These are phyloP conservation scores for Yamadazyma trypodendri DNA, from an alignment of 1,139 yeast genomes.

Conservation along the genomic window DNA sequence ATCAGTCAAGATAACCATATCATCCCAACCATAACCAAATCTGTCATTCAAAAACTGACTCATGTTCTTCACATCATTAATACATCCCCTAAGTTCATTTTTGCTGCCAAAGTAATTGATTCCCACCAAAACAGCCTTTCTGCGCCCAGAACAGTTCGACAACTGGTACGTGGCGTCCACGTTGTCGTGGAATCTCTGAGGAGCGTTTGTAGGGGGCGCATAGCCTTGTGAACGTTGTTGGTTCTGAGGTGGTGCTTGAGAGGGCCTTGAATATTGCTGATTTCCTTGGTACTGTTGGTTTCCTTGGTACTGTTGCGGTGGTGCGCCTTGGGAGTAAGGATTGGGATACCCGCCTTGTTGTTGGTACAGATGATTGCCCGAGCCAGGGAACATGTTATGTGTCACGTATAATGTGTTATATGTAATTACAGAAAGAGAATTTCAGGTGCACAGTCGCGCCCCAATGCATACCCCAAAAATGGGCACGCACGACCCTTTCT, in stretches of 20 bases:
- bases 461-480: too few species aligned
- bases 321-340: slow-evolving; percentile 6
- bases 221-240: slow-evolving; percentile 10
- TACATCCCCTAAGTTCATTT: slow-evolving; percentile 78
- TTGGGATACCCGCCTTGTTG: neutral
- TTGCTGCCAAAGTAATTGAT: slow-evolving; percentile 80
- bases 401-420: too few species aligned
- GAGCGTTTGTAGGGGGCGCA: slow-evolving; percentile 28
- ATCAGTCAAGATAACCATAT: slow-evolving; percentile 83
- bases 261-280: slow-evolving; percentile 11
- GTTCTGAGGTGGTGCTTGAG: slow-evolving; percentile 10
- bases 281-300: slow-evolving; percentile 11
- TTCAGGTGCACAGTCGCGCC: neutral
- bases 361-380: slow-evolving; percentile 22
- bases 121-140: slow-evolving; percentile 83
- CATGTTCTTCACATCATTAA: slow-evolving; percentile 76
- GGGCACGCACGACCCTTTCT: slow-evolving; percentile 1
- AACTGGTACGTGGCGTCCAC: slow-evolving; percentile 52
- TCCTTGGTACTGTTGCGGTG: slow-evolving; percentile 12
- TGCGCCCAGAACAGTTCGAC: slow-evolving; percentile 72
- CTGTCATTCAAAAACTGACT: slow-evolving; percentile 51
- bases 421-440: too few species aligned
- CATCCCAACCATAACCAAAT: slow-evolving; percentile 71
- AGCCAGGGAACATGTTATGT: slow-evolving; percentile 35
- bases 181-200: slow-evolving; percentile 34